A percentile compares a stretch with the other conserved stretches of the same genome.
Evolutionary conservation across 495 filamentous ascomycete genomes (phyloP).

Genomic region (Penicillium chermesinum): DNA sequence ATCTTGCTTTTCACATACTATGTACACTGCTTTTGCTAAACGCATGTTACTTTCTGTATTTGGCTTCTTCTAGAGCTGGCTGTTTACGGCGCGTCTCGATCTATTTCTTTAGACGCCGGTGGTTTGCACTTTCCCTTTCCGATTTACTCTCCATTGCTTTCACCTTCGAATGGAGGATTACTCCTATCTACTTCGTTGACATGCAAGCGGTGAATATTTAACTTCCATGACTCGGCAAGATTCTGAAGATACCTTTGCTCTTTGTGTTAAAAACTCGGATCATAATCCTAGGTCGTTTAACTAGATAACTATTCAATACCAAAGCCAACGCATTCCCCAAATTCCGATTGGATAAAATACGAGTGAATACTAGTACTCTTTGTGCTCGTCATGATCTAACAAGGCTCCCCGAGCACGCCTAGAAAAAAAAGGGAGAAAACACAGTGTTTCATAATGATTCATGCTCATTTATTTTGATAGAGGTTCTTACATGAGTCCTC

Average conservation of each 20-base stretch:
- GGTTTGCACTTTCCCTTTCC: neutral
- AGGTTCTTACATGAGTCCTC: no score
- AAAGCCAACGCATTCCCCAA: no score
- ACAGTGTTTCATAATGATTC: no score
- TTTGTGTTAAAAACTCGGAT: neutral
- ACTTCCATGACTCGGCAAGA: neutral
- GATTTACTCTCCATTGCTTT: conserved; percentile 1
- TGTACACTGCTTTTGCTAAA: neutral
- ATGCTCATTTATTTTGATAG: no score
- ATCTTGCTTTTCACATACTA: neutral
- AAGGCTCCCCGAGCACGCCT: no score
- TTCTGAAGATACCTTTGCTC: neutral
- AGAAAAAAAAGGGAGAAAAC: no score
- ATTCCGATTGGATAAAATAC: neutral
- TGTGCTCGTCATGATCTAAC: no score
- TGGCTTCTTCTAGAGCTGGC: neutral
- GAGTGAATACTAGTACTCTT: neutral
- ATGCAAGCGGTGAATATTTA: neutral
- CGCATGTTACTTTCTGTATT: neutral
- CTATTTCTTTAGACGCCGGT: neutral
- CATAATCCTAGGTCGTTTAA: neutral
- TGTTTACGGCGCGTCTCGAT: neutral
- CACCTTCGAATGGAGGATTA: conserved; percentile 1
- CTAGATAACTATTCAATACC: neutral
- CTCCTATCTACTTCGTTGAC: neutral